Conservation (phyloP, 2,329 filamentous ascomycete genomes). For the Fusarium sp. region DNA sequence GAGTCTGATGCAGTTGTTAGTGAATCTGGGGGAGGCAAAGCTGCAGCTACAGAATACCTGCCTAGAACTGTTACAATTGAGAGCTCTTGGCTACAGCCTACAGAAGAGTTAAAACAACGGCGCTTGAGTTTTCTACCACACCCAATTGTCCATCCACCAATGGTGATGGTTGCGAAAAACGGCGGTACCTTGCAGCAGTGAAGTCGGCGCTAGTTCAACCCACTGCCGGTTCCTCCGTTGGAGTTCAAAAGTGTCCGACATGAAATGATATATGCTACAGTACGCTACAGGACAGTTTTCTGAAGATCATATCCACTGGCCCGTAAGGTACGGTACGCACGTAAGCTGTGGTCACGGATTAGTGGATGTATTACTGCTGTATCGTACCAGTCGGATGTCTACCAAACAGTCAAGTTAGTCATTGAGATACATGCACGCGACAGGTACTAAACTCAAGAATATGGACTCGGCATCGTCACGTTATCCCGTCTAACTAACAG, state of each 20-base stretch:
- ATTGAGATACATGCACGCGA: background rate
- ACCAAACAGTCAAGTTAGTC: background rate
- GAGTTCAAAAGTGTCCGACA: background rate
- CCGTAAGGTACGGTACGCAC: background rate
- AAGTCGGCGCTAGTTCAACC: constrained; percentile 15
- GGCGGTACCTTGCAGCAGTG: constrained; percentile 35
- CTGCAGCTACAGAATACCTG: background rate
- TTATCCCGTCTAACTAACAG: constrained; percentile 4
- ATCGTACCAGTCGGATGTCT: constrained; percentile 14
- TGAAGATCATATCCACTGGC: constrained; percentile 14
- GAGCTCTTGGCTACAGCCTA: background rate
- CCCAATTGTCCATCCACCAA: background rate
- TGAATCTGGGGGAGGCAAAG: background rate
- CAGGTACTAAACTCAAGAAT: constrained; percentile 18
- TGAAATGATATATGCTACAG: background rate
- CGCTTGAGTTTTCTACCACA: background rate
- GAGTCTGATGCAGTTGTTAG: background rate
- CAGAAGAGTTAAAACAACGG: constrained; percentile 2
- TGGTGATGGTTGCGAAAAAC: constrained; percentile 13
- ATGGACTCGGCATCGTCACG: constrained; percentile 5
- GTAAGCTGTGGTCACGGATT: constrained; percentile 2
- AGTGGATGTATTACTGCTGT: background rate
- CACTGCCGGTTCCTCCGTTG: constrained; percentile 32
- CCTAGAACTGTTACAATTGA: background rate
- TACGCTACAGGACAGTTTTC: background rate